Evolutionary conservation across 176 grass and related monocot genomes (phyloP), one percentile per base, ranked within the genome.

Genomic region (Triticum urartu): DNA sequence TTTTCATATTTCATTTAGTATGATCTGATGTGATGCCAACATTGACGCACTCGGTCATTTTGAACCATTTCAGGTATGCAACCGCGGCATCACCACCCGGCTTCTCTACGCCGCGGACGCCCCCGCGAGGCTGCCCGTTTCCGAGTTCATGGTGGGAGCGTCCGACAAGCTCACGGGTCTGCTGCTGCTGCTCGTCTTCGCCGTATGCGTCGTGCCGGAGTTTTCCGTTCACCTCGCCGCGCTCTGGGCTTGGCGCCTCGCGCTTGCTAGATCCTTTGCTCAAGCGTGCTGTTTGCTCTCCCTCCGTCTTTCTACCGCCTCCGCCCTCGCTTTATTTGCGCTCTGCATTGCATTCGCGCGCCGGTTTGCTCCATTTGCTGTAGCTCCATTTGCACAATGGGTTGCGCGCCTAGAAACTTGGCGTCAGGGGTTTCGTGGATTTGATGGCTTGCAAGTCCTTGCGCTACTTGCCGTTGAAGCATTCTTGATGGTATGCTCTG

Each of bases 391-490:
- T 47, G 72, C 63, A 0, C 62, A 32, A 6, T 88, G 62, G 80
- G 68, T 83, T 24, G 63, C 62, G 3, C 80, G 80, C 35, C 3
- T 78, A 1, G 80, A 88, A 20, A 64, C 86, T 36, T 63, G 54
- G 4, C 24, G 68, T 64, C 72, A 83, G 12, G 75, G 63, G 35
- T 61, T 83, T 42, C 34, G 72, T 11, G 72, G 71, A 3, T 66
- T 88, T 64, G 72, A 88, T 77, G 82, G 15, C 11, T 78, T 88
- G 62, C 86, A 83, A 39, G 2, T 69, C 47, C 12, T 83, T 47
- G 86, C 72, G 4, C 72, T 83, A 30, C 72, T 78, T 67, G 68
- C 72, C 3, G 18, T 83, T 22, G 63, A 83, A 88, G 86, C 72
- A 22, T 39, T 80, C 3, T 9, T 83, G 1, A 83, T 77, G 7